These are phyloP conservation scores for Backusella parvicylindrica DNA, from an alignment of 192 early-diverging fungal species.

Conservation along the genomic window DNA sequence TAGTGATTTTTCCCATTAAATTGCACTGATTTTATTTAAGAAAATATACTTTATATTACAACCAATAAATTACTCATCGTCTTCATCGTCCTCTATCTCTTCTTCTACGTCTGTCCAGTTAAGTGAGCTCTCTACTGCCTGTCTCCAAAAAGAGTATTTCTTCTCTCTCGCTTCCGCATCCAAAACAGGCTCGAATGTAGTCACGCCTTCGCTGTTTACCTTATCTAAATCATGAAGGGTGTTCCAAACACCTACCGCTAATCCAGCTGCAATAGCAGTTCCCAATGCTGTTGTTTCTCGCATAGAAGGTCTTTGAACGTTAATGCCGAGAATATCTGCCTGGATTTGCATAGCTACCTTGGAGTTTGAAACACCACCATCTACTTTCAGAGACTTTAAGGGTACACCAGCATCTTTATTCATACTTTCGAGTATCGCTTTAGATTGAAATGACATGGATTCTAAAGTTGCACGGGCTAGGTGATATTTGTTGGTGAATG, in stretches of 20 bases:
- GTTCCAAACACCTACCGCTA: constrained; percentile 50
- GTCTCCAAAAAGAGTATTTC: constrained; percentile 65
- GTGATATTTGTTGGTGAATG: constrained; percentile 86
- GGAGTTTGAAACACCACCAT: constrained; percentile 89
- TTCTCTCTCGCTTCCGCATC: constrained; percentile 48
- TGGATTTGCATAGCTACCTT: constrained; percentile 88
- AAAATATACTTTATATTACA: not conserved
- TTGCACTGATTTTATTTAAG: constrained; percentile 48
- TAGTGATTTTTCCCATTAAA: no score
- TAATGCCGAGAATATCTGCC: constrained; percentile 79
- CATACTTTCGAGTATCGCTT: constrained; percentile 85
- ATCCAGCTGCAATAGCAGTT: constrained; percentile 85
- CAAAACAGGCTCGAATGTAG: constrained; percentile 41
- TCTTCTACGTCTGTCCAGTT: constrained; percentile 46
- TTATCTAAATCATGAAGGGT: constrained; percentile 47
- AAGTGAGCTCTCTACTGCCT: constrained; percentile 68
- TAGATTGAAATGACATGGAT: constrained; percentile 85
- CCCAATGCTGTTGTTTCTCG: constrained; percentile 90
- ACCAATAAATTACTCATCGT: not conserved
- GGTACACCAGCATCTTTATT: constrained; percentile 66
- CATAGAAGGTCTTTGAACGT: constrained; percentile 80
- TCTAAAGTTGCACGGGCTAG: constrained; percentile 86
- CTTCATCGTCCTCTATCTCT: constrained; percentile 41
- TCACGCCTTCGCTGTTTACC: constrained; percentile 47
- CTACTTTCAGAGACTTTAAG: constrained; percentile 73